phyloP scores from a whole-genome alignment of 1,284 basidiomycete species.

The Neolentinus lepideus region DNA sequence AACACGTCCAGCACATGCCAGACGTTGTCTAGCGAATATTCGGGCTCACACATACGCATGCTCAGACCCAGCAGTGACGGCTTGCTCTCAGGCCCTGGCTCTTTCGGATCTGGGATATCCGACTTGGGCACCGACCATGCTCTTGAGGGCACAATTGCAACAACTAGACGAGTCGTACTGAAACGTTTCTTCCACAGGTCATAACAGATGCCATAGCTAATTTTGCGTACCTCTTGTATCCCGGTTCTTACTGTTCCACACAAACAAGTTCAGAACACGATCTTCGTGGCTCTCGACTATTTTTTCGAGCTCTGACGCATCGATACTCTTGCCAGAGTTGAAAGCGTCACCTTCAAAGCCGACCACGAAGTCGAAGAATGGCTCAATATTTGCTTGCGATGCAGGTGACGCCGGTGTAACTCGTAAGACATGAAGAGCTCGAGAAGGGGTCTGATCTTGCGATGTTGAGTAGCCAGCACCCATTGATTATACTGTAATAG shows the following conservation, averaged over 20 bases:
- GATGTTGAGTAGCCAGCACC: neutral
- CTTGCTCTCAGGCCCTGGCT: conserved; percentile 35
- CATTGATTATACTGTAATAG: no score
- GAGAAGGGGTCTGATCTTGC: neutral
- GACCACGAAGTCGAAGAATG: conserved; percentile 96
- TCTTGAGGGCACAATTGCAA: conserved; percentile 79
- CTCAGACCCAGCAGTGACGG: conserved; percentile 88
- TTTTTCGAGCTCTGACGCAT: conserved; percentile 68
- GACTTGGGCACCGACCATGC: conserved; percentile 59
- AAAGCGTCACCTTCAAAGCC: conserved; percentile 75
- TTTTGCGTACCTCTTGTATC: conserved; percentile 67
- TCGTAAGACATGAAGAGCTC: conserved; percentile 68
- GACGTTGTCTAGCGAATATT: conserved; percentile 84
- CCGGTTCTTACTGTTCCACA: conserved; percentile 90
- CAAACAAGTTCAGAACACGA: conserved; percentile 67
- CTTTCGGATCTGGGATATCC: conserved; percentile 28
- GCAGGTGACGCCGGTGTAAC: conserved; percentile 86
- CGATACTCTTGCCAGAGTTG: conserved; percentile 49
- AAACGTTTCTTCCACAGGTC: conserved; percentile 1
- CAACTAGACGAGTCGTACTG: conserved; percentile 43
- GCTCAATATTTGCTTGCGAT: conserved; percentile 81
- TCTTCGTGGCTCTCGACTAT: conserved; percentile 88
- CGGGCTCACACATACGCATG: conserved; percentile 87
- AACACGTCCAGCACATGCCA: conserved; percentile 98
- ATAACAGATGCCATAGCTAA: neutral